These are phyloP conservation scores for Leersia perrieri DNA, from an alignment of 176 grass and related monocot species.

Conservation along the genomic window DNA sequence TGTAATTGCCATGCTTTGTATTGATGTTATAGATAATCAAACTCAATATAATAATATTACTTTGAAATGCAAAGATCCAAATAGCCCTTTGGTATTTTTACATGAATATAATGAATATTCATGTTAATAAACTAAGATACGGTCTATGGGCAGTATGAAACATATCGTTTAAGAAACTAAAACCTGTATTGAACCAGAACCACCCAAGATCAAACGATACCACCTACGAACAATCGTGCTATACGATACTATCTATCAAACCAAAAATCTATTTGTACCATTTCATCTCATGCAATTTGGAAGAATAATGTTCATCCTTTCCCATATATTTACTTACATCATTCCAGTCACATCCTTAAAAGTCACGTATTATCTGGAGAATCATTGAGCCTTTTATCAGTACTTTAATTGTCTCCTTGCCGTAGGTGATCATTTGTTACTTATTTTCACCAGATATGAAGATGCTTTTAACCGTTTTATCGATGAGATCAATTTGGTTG, in stretches of 20 bases:
- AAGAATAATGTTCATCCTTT: background rate
- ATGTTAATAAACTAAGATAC: background rate
- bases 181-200: too few relatives aligned
- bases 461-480: slow-evolving; percentile 97
- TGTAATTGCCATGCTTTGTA: background rate
- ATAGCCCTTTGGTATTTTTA: background rate
- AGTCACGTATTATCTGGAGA: too few relatives aligned
- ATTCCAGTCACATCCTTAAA: background rate
- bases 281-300: background rate
- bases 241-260: background rate
- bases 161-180: background rate
- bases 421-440: background rate
- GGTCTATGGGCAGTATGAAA: background rate
- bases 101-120: background rate
- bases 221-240: background rate
- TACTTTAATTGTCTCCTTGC: background rate
- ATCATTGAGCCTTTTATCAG: too few relatives aligned
- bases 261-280: background rate
- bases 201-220: background rate
- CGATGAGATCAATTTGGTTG: slow-evolving; percentile 92
- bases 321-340: background rate
- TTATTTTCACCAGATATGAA: slow-evolving; percentile 71
- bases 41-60: background rate
- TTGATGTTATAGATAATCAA: background rate
- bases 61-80: background rate